Evolutionary conservation across 306 rosid species (phyloP).

Genomic region (Alnus glutinosa): DNA sequence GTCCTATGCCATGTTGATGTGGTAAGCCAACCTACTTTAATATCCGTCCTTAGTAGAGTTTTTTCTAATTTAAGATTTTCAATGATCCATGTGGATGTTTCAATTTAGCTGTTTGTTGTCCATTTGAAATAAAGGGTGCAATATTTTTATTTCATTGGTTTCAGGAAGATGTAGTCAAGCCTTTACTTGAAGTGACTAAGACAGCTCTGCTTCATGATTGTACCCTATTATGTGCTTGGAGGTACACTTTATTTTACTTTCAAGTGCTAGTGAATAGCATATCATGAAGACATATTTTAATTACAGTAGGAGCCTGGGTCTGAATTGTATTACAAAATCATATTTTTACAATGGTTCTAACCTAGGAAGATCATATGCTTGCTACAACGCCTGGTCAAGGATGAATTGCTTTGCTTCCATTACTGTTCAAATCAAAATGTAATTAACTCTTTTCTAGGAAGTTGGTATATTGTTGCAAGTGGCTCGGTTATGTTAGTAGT

Average conservation of each 20-base stretch:
- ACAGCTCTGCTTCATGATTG: slow-evolving; percentile 96
- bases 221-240: slow-evolving; percentile 91
- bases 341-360: slow-evolving; percentile 2
- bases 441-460: neutral
- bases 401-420: slow-evolving; percentile 9
- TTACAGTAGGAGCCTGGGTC: slow-evolving; percentile 7
- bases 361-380: slow-evolving; percentile 8
- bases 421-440: slow-evolving; percentile 7
- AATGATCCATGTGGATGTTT: slow-evolving; percentile 10
- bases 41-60: neutral
- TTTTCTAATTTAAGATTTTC: slow-evolving; percentile 21
- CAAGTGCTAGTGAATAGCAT: slow-evolving; percentile 8
- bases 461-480: slow-evolving; percentile 2
- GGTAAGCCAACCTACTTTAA: slow-evolving; percentile 46
- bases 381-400: slow-evolving; percentile 17
- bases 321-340: slow-evolving; percentile 16
- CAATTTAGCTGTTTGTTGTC: neutral
- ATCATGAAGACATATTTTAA: slow-evolving; percentile 17
- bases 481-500: neutral
- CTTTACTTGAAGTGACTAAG: slow-evolving; percentile 94
- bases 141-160: slow-evolving; percentile 31
- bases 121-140: slow-evolving; percentile 15
- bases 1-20: slow-evolving; percentile 93
- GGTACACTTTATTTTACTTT: slow-evolving; percentile 47
- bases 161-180: slow-evolving; percentile 93